Evolutionary conservation across 1,284 basidiomycete species (phyloP), one percentile per base, ranked within the genome.

Genomic region (Ganoderma boninense): DNA sequence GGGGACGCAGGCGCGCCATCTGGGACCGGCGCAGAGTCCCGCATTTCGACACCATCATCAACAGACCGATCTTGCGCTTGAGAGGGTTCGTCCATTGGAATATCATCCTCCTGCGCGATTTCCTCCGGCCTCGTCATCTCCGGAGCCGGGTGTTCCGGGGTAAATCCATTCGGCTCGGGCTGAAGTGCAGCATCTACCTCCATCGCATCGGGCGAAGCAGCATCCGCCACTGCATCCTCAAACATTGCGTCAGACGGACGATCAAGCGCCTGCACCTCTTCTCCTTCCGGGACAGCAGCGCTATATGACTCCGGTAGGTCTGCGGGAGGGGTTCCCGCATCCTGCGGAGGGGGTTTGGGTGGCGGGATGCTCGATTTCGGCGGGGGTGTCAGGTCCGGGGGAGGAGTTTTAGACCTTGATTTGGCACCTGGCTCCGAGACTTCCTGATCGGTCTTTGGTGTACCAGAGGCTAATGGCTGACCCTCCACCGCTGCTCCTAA

Each of bases 131-230:
- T 18, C 23, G 60, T 40, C 60, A 23, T 13, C 14, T 44, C 26
- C 4, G 42, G 23, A 42, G 14, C 4, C 4, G 16, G 23, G n/a
- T 14, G 38, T 26, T 26, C 60, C 11, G 8, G 40, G 18, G 11
- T 26, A 14, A 20, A 23, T 44, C 40, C 40, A 62, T 42, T 26
- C n/a, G 23, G 60, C 23, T 38, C 18, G 10, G n/a, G 40, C 60
- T 43, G 38, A 16, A 42, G 38, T 29, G 42, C 42, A 14, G 38
- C 64, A 35, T 64, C 65, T 5, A 69, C 26, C 10, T 63, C 64
- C 65, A 69, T 69, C 13, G 69, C 43, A n/a, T 69, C 69, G 13
- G 62, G 65, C 11, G 69, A 64, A 23, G 54, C 52, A 32, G 46
- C 56, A 20, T 66, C 35, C 26, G 40, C 35, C 5, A 46, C 35